phyloP scores from a whole-genome alignment of 208 protist genomes.

The Lotmaria passim region DNA sequence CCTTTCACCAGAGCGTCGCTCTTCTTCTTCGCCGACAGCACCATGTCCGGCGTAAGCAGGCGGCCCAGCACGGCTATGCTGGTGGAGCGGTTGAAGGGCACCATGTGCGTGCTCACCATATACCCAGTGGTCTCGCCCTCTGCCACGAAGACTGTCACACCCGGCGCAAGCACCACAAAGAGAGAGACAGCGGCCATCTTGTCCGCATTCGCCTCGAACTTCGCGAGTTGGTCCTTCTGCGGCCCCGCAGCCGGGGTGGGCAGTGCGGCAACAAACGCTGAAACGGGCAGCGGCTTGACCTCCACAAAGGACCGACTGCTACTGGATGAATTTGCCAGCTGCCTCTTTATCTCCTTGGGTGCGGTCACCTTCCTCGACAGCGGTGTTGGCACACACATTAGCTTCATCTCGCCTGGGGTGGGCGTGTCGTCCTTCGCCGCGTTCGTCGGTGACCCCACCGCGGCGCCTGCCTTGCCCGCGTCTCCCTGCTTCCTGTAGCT shows the following conservation, averaged over 20 bases:
- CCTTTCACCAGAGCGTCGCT: conserved; percentile 9
- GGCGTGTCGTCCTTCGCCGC: background rate
- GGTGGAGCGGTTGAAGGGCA: conserved; percentile 35
- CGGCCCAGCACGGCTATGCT: conserved; percentile 43
- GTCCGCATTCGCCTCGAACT: conserved; percentile 11
- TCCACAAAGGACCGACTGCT: conserved; percentile 39
- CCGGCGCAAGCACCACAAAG: conserved; percentile 43
- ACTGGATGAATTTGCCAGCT: conserved; percentile 15
- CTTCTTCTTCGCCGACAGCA: conserved; percentile 6
- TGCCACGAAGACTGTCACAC: conserved; percentile 34
- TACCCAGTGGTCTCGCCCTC: conserved; percentile 41
- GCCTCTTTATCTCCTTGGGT: conserved; percentile 17
- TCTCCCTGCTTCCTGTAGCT: conserved; percentile 15
- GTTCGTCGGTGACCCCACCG: conserved; percentile 8
- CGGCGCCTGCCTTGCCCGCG: background rate
- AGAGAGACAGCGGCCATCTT: conserved; percentile 21
- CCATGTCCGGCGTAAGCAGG: conserved; percentile 32
- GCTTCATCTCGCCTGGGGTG: conserved; percentile 15
- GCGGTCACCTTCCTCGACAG: conserved; percentile 13
- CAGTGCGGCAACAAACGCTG: conserved; percentile 7
- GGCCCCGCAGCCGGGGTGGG: conserved; percentile 6
- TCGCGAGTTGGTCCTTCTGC: conserved; percentile 15
- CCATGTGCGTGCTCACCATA: conserved; percentile 30
- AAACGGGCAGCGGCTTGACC: conserved; percentile 11
- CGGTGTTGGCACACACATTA: conserved; percentile 37